phyloP scores from a whole-genome alignment of 148 eudicot genomes.

The Rhododendron griersonianum region DNA sequence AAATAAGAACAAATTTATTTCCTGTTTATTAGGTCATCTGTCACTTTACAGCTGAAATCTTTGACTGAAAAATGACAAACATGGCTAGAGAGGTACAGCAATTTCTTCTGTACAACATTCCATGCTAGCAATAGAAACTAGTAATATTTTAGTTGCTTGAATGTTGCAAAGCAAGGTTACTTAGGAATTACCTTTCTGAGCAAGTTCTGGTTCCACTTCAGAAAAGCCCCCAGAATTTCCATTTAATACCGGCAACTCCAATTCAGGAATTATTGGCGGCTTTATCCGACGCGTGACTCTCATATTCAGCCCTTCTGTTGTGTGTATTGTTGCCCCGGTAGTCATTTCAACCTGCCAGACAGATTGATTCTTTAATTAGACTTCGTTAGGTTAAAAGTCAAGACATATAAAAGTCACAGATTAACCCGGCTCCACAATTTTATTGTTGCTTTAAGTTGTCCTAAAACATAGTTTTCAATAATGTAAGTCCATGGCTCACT shows the following conservation, averaged over 20 bases:
- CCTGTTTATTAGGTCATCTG: not conserved
- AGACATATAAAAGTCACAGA: not conserved
- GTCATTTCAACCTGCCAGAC: constrained; percentile 81
- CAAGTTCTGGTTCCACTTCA: constrained; percentile 23
- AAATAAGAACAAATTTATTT: not conserved
- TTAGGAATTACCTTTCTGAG: constrained; percentile 26
- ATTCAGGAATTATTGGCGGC: constrained; percentile 34
- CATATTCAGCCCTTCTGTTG: constrained; percentile 87
- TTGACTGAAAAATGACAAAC: not conserved
- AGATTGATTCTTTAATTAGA: not conserved
- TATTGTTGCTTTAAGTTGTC: not conserved
- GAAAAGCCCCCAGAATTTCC: constrained; percentile 23
- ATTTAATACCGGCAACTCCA: constrained; percentile 42
- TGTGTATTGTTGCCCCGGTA: constrained; percentile 97
- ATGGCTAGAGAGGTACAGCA: not conserved
- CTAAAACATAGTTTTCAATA: not conserved
- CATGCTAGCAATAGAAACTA: not conserved
- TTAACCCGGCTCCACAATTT: not conserved
- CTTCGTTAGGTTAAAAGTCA: not conserved
- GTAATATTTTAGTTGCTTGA: not conserved
- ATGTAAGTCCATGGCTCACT: not conserved
- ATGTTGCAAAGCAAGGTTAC: not conserved
- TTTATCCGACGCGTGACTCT: constrained; percentile 54
- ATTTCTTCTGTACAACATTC: not conserved
- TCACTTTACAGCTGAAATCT: not conserved